Evolutionary conservation across 2,329 filamentous ascomycete species (phyloP), one percentile per base, ranked within the genome.

Genomic region (Xylariaceae sp.): DNA sequence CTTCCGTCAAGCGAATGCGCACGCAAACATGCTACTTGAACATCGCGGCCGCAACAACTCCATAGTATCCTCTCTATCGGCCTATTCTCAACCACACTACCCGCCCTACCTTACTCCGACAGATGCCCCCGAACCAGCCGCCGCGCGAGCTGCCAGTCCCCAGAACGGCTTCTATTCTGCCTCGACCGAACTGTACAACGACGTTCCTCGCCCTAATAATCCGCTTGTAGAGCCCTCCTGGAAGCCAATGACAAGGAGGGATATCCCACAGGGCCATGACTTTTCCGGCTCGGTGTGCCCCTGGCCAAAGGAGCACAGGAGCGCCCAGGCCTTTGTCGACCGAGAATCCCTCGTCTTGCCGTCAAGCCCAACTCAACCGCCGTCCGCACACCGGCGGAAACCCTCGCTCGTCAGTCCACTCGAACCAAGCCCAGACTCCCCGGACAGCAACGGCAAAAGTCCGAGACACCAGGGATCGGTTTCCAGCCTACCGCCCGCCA

Each of bases 321-420:
- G 54, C 27, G 69, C 66, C 51, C 59, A 57, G 34, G 71, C 62
- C 3, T 53, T 71, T 28, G 62, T 67, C 36, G 69, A 71, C 47
- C 55, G 70, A 15, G 66, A 71, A 51, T 66, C 63, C 2, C 60
- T 61, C 43, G 55, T 67, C 17, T 59, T 54, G 9, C 62, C 64
- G 9, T 54, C 55, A 31, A 50, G 39, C 30, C 44, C 46, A 4
- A 41, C 43, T 18, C 45, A 36, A n/a, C n/a, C n/a, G n/a, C 13
- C 31, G 3, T 33, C 44, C 12, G 34, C 43, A 18, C 36, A 36
- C 17, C 37, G 30, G 6, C 38, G 34, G n/a, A 24, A 46, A 9
- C 36, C 47, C 6, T 44, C 47, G 3, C 24, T 45, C 3, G 39
- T 54, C 12, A 54, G 52, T 41, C 53, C 51, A 9, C 31, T 56